Evolutionary conservation across 768 basidiomycete species (phyloP), one percentile per base, ranked within the genome.

Genomic region (Panaeolus papilionaceus): DNA sequence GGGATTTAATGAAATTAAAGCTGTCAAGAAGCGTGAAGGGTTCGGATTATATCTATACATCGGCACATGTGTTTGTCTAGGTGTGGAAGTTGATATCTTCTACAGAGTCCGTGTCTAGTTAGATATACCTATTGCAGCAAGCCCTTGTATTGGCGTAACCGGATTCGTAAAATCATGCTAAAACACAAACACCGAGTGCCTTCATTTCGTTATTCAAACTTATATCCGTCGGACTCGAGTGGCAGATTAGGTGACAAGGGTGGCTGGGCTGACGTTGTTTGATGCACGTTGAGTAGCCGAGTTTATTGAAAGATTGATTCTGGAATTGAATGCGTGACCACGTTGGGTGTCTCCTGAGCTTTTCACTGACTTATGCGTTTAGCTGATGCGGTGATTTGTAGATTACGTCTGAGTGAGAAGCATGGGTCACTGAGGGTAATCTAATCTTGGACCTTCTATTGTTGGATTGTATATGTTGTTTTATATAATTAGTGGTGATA

Each of bases 191-290:
- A 58, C 54, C 54, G 54, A 33, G 54, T 58, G 54, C 54, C 54
- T 58, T 58, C 54, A 58, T 58, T 58, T 58, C 54, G 44, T 64
- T 18, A 18, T 45, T 37, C 44, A 47, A 64, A 64, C 42, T 45
- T 42, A 44, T 47, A 64, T 49, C 54, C 54, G 54, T 47, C 42
- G 44, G 49, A 49, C 63, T 20, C n/a, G 44, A 44, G 49, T 47
- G 26, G 44, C 38, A 20, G 26, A 7, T 49, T 9, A 1, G 8
- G 8, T 18, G 42, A 44, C 16, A 18, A 1, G 12, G 5, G 5
- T 44, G 42, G 14, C 14, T 44, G 12, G 16, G 11, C 14, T 44
- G 16, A 44, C 42, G 42, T 44, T 44, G 42, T 12, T 44, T 44
- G 14, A 44, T 44, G 12, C 14, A 44, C 42, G 14, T 12, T 44